A percentile compares a stretch with the other conserved stretches of the same genome.
Conservation (phyloP, 1,284 basidiomycete species). For the Ceraceosorus guamensis region DNA sequence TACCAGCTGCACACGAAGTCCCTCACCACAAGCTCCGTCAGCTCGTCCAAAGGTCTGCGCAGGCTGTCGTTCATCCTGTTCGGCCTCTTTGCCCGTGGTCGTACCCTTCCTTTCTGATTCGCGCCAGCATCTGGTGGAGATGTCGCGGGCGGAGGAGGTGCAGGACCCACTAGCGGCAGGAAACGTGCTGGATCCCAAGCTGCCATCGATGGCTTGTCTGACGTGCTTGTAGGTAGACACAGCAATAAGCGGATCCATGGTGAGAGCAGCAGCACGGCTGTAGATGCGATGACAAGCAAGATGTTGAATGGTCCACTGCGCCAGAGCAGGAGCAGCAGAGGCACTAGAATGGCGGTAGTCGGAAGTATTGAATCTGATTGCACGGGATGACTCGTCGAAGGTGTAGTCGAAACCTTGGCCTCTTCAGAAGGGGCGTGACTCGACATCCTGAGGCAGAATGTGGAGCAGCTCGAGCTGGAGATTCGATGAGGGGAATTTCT, state of each 20-base stretch:
- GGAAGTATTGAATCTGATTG: no score
- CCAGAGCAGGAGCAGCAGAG: background rate
- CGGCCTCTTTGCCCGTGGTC: background rate
- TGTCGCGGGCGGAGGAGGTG: background rate
- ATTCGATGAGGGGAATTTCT: no score
- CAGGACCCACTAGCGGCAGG: constrained; percentile 1
- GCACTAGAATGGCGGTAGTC: background rate
- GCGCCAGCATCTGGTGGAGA: constrained; percentile 8
- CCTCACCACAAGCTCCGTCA: constrained; percentile 26
- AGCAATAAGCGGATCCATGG: constrained; percentile 40
- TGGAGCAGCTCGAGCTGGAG: no score
- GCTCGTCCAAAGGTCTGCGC: constrained; percentile 17
- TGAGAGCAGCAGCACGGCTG: constrained; percentile 25
- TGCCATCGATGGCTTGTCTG: background rate
- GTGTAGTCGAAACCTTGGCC: no score
- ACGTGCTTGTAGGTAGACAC: constrained; percentile 14
- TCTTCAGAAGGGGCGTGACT: no score
- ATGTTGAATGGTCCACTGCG: background rate
- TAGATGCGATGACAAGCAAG: background rate
- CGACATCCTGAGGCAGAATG: no score
- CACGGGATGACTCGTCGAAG: no score
- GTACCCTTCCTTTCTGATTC: constrained; percentile 13
- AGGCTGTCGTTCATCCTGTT: background rate
- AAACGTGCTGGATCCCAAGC: constrained; percentile 8
- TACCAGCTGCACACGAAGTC: constrained; percentile 37